A percentile compares a stretch with the other conserved stretches of the same genome.
Evolutionary conservation across 768 basidiomycete species (phyloP).

Genomic region (Russula ochroleuca): DNA sequence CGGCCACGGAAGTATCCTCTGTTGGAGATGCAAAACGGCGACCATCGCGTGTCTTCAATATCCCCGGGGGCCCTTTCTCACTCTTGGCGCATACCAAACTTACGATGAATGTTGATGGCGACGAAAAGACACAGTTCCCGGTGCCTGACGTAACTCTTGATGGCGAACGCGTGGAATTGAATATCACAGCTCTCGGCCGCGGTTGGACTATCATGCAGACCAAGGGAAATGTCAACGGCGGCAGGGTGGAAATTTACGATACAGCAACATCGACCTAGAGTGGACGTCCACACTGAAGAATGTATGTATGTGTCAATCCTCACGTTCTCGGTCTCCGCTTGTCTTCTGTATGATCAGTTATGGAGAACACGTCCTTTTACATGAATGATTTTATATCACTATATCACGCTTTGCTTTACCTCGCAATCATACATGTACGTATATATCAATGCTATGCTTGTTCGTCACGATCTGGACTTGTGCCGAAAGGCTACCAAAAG

Average conservation of each 20-base stretch:
- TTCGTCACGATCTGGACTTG: background rate
- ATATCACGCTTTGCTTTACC: constrained; percentile 5
- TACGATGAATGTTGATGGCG: background rate
- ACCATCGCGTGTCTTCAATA: constrained; percentile 11
- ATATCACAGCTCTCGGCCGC: constrained; percentile 4
- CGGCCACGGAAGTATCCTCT: constrained; percentile 19
- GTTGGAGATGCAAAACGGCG: background rate
- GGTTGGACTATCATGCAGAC: constrained; percentile 21
- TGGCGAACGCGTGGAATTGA: constrained; percentile 20
- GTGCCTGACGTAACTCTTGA: constrained; percentile 19
- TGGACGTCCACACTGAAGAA: background rate
- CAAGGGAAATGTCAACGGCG: constrained; percentile 19
- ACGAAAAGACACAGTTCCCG: constrained; percentile 3
- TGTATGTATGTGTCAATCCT: background rate
- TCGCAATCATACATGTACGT: background rate
- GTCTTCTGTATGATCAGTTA: background rate
- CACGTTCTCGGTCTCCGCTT: background rate
- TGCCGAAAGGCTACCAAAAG: background rate
- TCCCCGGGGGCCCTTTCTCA: constrained; percentile 24
- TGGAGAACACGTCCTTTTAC: background rate
- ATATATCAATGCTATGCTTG: constrained; percentile 2
- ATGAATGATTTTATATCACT: background rate
- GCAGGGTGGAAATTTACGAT: constrained; percentile 19
- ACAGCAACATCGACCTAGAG: background rate
- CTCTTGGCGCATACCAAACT: constrained; percentile 12